Conservation (phyloP, 805 yeast species). For the Isabelozyma rhagii region DNA sequence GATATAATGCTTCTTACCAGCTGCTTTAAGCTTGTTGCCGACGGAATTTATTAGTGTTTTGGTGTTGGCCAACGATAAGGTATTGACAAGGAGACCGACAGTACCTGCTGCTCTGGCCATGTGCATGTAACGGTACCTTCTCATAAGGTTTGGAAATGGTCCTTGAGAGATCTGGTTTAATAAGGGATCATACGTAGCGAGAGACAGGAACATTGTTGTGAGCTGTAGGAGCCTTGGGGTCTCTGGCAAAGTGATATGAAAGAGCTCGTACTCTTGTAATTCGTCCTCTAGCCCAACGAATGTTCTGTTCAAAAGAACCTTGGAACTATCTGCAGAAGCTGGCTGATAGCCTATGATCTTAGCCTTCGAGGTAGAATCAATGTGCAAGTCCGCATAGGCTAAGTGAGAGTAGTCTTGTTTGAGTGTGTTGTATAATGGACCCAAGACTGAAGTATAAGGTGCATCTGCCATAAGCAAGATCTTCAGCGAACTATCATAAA, state of each 20-base stretch:
- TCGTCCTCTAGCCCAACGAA: constrained; percentile 17
- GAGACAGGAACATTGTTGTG: constrained; percentile 62
- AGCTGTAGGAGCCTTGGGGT: constrained; percentile 75
- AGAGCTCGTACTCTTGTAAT: constrained; percentile 49
- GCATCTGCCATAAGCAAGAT: constrained; percentile 75
- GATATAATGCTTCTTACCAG: constrained; percentile 88
- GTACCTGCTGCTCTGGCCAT: constrained; percentile 90
- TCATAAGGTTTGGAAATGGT: constrained; percentile 76
- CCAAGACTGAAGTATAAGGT: constrained; percentile 51
- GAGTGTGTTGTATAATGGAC: constrained; percentile 33
- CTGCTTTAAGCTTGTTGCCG: constrained; percentile 56
- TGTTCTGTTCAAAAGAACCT: constrained; percentile 14
- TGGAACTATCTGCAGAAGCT: neutral
- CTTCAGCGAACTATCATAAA: constrained; percentile 37
- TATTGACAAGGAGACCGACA: constrained; percentile 85
- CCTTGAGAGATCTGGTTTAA: constrained; percentile 39
- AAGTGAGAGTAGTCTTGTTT: constrained; percentile 26
- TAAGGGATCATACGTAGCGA: constrained; percentile 49
- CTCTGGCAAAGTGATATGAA: constrained; percentile 72
- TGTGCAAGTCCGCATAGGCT: constrained; percentile 29
- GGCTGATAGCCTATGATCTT: constrained; percentile 42
- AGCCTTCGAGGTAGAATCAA: constrained; percentile 25
- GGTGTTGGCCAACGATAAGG: constrained; percentile 77
- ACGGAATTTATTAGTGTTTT: constrained; percentile 61
- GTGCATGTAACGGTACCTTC: constrained; percentile 82